These are phyloP conservation scores for Radiomyces spectabilis DNA, from an alignment of 192 early-diverging fungal genomes.

Conservation along the genomic window DNA sequence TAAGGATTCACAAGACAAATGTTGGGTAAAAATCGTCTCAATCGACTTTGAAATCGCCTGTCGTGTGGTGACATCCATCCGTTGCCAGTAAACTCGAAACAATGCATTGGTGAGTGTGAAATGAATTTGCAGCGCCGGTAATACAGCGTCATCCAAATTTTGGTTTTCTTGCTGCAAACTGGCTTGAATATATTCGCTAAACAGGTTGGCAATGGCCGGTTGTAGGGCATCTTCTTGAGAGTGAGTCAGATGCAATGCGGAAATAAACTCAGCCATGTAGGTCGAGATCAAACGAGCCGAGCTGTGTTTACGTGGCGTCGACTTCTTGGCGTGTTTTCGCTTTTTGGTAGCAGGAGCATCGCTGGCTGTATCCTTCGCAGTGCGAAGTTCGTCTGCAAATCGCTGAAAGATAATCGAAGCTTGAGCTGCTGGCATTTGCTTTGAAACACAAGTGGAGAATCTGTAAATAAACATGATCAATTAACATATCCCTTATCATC, in stretches of 20 bases:
- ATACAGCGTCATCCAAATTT: neutral
- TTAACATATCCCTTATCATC: neutral
- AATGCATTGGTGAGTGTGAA: conserved; percentile 17
- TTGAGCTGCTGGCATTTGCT: conserved; percentile 19
- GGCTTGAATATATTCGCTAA: conserved; percentile 6
- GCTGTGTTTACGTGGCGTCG: neutral
- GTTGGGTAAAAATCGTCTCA: too few relatives aligned
- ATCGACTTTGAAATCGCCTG: too few relatives aligned
- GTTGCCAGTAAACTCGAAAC: conserved; percentile 11
- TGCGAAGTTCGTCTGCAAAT: conserved; percentile 1
- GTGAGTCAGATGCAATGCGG: neutral
- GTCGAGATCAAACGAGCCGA: neutral
- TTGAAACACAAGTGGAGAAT: conserved; percentile 14
- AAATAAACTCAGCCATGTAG: conserved; percentile 5
- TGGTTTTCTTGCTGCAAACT: neutral
- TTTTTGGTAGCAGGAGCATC: neutral
- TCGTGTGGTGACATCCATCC: too few relatives aligned
- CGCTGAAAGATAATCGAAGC: conserved; percentile 11
- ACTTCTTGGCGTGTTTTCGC: neutral
- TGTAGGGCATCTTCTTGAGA: conserved; percentile 1
- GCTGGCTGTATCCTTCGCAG: neutral
- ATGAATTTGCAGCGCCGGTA: conserved; percentile 24
- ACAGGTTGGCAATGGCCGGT: neutral
- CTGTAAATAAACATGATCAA: neutral
- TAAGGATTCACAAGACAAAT: too few relatives aligned